Percentiles rank a stretch among this genome's conserved stretches.
Conservation (phyloP, 495 filamentous ascomycete species). For the Penicillium flavigenum region DNA sequence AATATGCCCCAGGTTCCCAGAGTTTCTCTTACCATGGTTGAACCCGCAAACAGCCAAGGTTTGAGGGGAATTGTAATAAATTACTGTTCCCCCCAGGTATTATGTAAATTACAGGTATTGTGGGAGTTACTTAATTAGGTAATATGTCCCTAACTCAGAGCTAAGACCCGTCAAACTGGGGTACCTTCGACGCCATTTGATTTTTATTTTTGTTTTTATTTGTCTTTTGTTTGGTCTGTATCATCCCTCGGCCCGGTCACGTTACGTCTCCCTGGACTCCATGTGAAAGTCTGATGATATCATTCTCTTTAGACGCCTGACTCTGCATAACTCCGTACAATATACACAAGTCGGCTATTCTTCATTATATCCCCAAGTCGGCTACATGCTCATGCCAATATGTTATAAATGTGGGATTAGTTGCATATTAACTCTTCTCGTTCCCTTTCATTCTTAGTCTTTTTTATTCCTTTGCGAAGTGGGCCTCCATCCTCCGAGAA, state of each 20-base stretch:
- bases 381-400: no score
- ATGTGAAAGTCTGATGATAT: not conserved
- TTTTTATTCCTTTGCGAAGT: not conserved
- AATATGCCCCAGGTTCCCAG: constrained; percentile 16
- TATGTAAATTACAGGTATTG: not conserved
- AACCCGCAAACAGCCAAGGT: constrained; percentile 4
- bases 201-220: no score
- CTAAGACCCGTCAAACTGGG: not conserved
- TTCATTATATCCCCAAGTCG: no score
- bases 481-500: constrained; percentile 3
- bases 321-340: no score
- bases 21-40: not conserved
- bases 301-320: no score
- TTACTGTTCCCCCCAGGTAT: not conserved
- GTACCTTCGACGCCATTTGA: not conserved
- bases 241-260: constrained; percentile 15
- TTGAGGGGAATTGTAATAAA: constrained; percentile 2
- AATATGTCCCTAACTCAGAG: not conserved
- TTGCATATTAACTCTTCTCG: no score
- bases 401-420: no score
- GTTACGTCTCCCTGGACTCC: constrained; percentile 1
- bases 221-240: not conserved
- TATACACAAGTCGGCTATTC: no score
- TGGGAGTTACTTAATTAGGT: not conserved
- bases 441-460: not conserved